phyloP scores from a whole-genome alignment of 306 rosid species.

The Cucurbita pepo region DNA sequence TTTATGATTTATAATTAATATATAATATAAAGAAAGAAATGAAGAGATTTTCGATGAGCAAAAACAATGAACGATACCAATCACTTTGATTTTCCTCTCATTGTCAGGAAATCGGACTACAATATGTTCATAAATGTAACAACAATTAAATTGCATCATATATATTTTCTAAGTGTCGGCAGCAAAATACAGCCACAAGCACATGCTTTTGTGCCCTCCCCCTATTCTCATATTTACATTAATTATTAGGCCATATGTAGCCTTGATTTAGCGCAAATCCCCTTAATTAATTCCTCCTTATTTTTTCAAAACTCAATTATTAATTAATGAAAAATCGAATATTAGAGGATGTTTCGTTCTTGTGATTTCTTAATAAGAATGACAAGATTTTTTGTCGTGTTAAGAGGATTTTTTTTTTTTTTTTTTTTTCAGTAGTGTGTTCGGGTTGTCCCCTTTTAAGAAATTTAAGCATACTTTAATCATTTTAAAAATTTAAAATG shows the following conservation, averaged over 20 bases:
- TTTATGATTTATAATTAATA: not conserved
- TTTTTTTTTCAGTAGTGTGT: not conserved
- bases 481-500: too few species aligned
- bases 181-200: not conserved
- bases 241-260: not conserved
- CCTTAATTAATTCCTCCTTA: not conserved
- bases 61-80: not conserved
- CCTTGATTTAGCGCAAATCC: not conserved
- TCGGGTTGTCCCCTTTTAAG: too few species aligned
- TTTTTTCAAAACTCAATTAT: not conserved
- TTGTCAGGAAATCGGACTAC: not conserved
- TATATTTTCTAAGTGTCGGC: slow-evolving; percentile 2
- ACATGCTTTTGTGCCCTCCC: not conserved
- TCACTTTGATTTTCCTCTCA: not conserved
- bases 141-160: not conserved
- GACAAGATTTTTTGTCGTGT: not conserved
- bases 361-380: not conserved
- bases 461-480: too few species aligned
- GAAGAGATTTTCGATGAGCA: not conserved
- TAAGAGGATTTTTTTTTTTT: not conserved
- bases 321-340: not conserved
- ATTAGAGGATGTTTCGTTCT: not conserved
- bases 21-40: not conserved
- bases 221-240: not conserved
- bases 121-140: not conserved